Evolutionary conservation across 2,329 filamentous ascomycete genomes (phyloP).

Genomic region (Fusarium nanum): DNA sequence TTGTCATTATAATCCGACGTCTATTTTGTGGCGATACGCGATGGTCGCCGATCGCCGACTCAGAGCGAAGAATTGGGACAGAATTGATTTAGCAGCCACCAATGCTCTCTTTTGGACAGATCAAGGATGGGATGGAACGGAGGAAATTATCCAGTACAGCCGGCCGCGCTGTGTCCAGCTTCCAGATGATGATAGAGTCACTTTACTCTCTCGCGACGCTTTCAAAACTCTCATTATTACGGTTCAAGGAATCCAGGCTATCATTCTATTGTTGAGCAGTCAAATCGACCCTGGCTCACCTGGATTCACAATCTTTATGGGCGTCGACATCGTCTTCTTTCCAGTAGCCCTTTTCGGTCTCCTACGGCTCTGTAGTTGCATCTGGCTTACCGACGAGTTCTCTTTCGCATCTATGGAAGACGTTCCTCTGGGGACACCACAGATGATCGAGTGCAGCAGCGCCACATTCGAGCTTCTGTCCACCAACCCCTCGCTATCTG

Average conservation of each 20-base stretch:
- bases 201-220: not conserved
- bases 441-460: not conserved
- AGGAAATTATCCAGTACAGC: constrained; percentile 11
- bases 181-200: not conserved
- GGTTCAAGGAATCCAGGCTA: constrained; percentile 1
- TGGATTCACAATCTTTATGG: not conserved
- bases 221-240: constrained; percentile 17
- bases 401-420: constrained; percentile 3
- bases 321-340: constrained; percentile 21
- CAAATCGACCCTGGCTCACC: not conserved
- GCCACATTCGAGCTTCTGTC: constrained; percentile 1
- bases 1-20: constrained; percentile 31
- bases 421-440: not conserved
- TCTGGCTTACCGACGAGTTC: constrained; percentile 14
- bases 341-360: constrained; percentile 12
- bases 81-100: constrained; percentile 5
- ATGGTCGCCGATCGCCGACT: constrained; percentile 15
- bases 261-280: not conserved
- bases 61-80: constrained; percentile 9
- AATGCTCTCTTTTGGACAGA: constrained; percentile 30
- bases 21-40: constrained; percentile 26
- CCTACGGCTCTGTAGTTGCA: constrained; percentile 8
- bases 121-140: constrained; percentile 22
- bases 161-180: constrained; percentile 3
- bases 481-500: not conserved